Conservation (phyloP, 805 yeast genomes). For the Starmerella etchellsii region DNA sequence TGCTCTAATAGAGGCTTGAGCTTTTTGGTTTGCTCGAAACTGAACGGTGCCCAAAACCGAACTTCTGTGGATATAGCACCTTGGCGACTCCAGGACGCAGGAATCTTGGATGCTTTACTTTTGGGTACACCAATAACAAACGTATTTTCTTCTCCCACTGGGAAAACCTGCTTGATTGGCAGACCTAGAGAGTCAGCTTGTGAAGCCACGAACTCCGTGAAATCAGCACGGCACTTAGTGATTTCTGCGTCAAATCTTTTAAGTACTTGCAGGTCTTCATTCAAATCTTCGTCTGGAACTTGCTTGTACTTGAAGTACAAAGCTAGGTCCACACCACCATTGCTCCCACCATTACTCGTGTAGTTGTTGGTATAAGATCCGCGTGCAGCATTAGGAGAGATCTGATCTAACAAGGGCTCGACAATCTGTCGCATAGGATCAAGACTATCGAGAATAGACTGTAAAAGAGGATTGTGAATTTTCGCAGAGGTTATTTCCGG, state of each 20-base stretch:
- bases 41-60: constrained; percentile 57
- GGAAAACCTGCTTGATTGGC: constrained; percentile 46
- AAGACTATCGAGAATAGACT: constrained; percentile 30
- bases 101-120: constrained; percentile 43
- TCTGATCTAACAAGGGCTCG: constrained; percentile 21
- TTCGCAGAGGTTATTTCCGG: constrained; percentile 19
- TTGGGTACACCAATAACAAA: constrained; percentile 67
- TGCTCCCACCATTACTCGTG: background rate
- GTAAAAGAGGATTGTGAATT: constrained; percentile 30
- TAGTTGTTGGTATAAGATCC: background rate
- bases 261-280: constrained; percentile 4
- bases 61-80: constrained; percentile 57
- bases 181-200: constrained; percentile 39
- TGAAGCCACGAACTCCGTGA: constrained; percentile 41
- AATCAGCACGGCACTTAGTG: constrained; percentile 32
- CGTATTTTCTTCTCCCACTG: constrained; percentile 42
- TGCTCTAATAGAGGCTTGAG: constrained; percentile 50
- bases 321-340: constrained; percentile 2
- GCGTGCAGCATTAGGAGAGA: background rate
- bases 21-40: constrained; percentile 38
- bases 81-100: constrained; percentile 64
- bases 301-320: constrained; percentile 2
- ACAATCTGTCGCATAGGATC: constrained; percentile 27
- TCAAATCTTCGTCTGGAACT: background rate
- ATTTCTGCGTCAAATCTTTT: constrained; percentile 27